Conservation (phyloP, 805 yeast genomes). For the Cyberlindnera mycetangii region DNA sequence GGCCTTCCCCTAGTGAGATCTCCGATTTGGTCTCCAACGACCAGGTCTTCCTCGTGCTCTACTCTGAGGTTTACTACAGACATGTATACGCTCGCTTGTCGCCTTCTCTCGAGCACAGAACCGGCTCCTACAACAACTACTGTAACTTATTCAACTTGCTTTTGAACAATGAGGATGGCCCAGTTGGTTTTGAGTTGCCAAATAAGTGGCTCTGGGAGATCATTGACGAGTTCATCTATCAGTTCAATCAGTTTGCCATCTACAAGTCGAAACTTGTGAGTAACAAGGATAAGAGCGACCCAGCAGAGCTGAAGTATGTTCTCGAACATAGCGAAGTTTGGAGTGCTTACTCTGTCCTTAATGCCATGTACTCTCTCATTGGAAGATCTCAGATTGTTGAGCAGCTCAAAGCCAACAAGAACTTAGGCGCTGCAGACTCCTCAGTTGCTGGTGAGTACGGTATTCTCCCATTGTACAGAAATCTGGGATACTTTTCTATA, state of each 20-base stretch:
- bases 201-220: conserved; percentile 51
- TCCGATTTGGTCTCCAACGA: conserved; percentile 43
- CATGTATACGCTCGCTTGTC: conserved; percentile 43
- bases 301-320: conserved; percentile 36
- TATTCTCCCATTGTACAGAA: conserved; percentile 39
- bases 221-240: conserved; percentile 50
- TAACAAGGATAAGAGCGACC: conserved; percentile 27
- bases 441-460: conserved; percentile 45
- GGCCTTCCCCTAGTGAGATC: conserved; percentile 47
- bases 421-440: conserved; percentile 13
- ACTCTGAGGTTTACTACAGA: conserved; percentile 49
- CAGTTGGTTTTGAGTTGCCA: conserved; percentile 45
- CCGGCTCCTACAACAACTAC: conserved; percentile 47
- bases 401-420: conserved; percentile 18
- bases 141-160: conserved; percentile 45
- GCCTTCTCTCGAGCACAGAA: conserved; percentile 43
- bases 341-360: conserved; percentile 46
- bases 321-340: conserved; percentile 40
- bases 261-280: conserved; percentile 37
- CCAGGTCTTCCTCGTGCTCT: conserved; percentile 42
- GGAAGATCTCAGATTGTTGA: conserved; percentile 31
- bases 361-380: conserved; percentile 45
- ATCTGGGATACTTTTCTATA: conserved; percentile 45
- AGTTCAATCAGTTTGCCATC: conserved; percentile 43
- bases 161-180: conserved; percentile 41